These are phyloP conservation scores for Yarrowia phangngaensis DNA, from an alignment of 805 yeast genomes.

Conservation along the genomic window DNA sequence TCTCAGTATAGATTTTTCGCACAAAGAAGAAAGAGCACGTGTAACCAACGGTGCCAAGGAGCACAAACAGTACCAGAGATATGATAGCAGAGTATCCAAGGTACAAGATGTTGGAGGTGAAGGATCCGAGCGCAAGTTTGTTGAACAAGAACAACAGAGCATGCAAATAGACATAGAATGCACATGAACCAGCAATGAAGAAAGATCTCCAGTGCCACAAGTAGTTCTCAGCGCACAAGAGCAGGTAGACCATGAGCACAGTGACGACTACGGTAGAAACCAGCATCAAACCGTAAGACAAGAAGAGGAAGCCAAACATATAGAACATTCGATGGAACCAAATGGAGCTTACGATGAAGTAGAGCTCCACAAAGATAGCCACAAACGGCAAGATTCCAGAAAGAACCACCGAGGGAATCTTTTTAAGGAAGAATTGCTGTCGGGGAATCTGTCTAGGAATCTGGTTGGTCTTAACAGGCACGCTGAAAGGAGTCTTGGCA, in stretches of 20 bases:
- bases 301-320: constrained; percentile 95
- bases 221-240: constrained; percentile 86
- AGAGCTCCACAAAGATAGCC: constrained; percentile 90
- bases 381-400: constrained; percentile 95
- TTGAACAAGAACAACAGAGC: constrained; percentile 52
- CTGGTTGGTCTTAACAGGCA: constrained; percentile 89
- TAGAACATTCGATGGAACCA: constrained; percentile 94
- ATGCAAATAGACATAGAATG: constrained; percentile 78
- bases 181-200: constrained; percentile 83
- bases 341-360: constrained; percentile 81
- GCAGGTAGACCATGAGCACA: constrained; percentile 72
- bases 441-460: constrained; percentile 94
- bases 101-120: constrained; percentile 72
- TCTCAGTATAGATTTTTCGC: constrained; percentile 72
- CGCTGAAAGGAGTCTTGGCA: constrained; percentile 54
- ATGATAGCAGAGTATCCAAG: constrained; percentile 77
- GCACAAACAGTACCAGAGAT: constrained; percentile 65
- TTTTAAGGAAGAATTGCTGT: constrained; percentile 78
- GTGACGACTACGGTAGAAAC: constrained; percentile 78
- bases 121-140: constrained; percentile 64
- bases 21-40: constrained; percentile 68
- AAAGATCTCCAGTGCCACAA: constrained; percentile 97
- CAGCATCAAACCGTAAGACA: constrained; percentile 79
- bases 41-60: constrained; percentile 88
- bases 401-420: constrained; percentile 61